A percentile compares a stretch with the other conserved stretches of the same genome.
Evolutionary conservation across 768 basidiomycete genomes (phyloP).

Genomic region (Suillus occidentalis): DNA sequence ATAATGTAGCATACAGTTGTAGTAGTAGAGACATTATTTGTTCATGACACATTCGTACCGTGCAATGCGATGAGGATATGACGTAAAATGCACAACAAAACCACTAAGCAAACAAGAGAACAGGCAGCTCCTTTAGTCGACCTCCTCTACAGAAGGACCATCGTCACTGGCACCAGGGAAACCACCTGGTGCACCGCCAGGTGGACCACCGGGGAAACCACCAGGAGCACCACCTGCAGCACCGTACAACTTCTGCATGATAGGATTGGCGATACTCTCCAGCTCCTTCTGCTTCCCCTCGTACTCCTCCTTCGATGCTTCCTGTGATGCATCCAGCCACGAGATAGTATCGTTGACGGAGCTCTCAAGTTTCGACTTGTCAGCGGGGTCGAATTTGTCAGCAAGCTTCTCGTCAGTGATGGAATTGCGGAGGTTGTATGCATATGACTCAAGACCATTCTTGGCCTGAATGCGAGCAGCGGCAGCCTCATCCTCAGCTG

Average conservation of each 20-base stretch:
- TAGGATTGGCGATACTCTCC: constrained; percentile 77
- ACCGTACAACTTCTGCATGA: constrained; percentile 72
- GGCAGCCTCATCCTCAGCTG: constrained; percentile 82
- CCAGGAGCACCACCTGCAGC: constrained; percentile 53
- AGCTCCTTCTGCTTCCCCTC: constrained; percentile 92
- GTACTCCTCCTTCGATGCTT: constrained; percentile 93
- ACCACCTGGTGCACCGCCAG: constrained; percentile 38
- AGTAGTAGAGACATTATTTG: constrained; percentile 24
- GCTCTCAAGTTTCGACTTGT: constrained; percentile 81
- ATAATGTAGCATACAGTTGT: constrained; percentile 30
- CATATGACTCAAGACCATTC: constrained; percentile 92
- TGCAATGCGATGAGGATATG: constrained; percentile 29
- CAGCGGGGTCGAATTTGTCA: constrained; percentile 81
- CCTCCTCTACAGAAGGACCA: constrained; percentile 90
- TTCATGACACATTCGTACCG: constrained; percentile 30
- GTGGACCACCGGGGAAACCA: constrained; percentile 59
- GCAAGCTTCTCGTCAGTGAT: constrained; percentile 82
- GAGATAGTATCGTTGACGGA: constrained; percentile 81
- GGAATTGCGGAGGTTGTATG: constrained; percentile 94
- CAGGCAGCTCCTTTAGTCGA: constrained; percentile 54
- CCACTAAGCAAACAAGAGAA: constrained; percentile 10
- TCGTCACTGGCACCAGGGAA: constrained; percentile 65
- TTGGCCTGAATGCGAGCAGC: constrained; percentile 81
- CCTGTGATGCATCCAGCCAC: constrained; percentile 86
- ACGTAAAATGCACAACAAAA: constrained; percentile 21